Evolutionary conservation across 2,329 filamentous ascomycete species (phyloP), one percentile per base, ranked within the genome.

Genomic region (Aspergillus pseudonomiae): DNA sequence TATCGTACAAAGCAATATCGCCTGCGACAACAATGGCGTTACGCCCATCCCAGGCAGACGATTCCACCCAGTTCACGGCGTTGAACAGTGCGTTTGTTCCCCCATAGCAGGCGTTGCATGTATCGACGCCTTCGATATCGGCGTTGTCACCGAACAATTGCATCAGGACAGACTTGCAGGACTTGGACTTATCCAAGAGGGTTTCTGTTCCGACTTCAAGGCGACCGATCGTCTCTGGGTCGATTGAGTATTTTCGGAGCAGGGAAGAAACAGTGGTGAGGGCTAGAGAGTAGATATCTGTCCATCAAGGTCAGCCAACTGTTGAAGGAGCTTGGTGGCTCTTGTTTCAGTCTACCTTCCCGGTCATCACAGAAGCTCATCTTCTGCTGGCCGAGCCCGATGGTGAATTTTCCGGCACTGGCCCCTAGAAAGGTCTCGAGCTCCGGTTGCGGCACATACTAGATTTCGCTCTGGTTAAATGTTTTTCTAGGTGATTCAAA

Each of bases 291-390:
- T 95, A 95, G 82, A 94, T 95, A 78, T 95, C 92, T 94, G 16
- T 10, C 55, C 21, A 63, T 57, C 32, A 58, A 59, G 43, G 61
- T 69, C 58, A 68, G 45, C 21, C 60, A 43, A 12, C n/a, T 52
- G n/a, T 19, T 26, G 7, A 21, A n/a, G 21, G 34, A 21, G 10
- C 24, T 11, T n/a, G 12, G 16, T 21, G 26, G 16, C 12, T 2
- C 2, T 34, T 12, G 12, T 32, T 21, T 16, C n/a, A 52, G 64
- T 83, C 79, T 79, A 93, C 91, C 91, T 84, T 95, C 92, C 75
- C 91, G 89, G 77, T 95, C 92, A 80, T 95, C 92, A 79, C 92
- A 94, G 83, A 95, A 95, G 84, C 89, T 90, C 92, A 95, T 95
- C 83, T 91, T 92, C 77, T 91, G 94, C 86, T 95, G 92, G 74